Base-by-base conservation (phyloP, 2,329 filamentous ascomycete species). In the Pyrenophora teres region DNA sequence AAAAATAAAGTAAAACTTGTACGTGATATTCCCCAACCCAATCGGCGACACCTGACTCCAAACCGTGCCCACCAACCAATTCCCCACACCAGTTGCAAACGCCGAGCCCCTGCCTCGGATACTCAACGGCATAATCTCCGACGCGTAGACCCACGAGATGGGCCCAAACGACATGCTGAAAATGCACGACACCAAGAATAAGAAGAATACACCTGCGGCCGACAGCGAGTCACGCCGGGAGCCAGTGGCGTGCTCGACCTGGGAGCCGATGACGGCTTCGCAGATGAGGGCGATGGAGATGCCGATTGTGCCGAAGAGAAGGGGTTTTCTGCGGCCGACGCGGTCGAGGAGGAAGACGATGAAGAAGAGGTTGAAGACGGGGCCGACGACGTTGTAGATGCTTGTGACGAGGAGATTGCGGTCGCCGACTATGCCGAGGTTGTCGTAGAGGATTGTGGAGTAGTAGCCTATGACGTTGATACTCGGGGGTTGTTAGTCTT, bases 381-480 rank as follows among this genome's bases (percentile, higher is more conserved):
- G 83, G 0, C 84, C 83, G 36, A 84, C 76, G 49, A 81, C 79
- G 62, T 85, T 85, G 72, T 86, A 86, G 54, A 86, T 81, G 9
- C 82, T 82, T 0, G 81, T 79, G 0, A 86, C 80, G 0, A 86
- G 77, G 2, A 84, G 75, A 19, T 76, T 79, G 18, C 75, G 77
- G 30, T 76, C 74, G 3, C 81, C 83, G 1, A 78, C 79, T 12
- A 88, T 82, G 8, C 83, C 82, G 2, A 86, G 73, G 4, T 81
- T 77, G 1, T 77, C 63, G 67, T 86, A 86, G 70, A 87, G 83
- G 36, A 80, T 80, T 1, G 81, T 82, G 25, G 82, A 81, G 59
- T 86, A 87, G 70, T 86, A 87, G 2, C 81, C 82, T 50, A 87
- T 86, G 19, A 86, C 80, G 60, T 86, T 79, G 52, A 74, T 74